Percentiles rank a stretch among this genome's conserved stretches.
phyloP scores from a whole-genome alignment of 345 rosid species.

The Heritiera fomes region DNA sequence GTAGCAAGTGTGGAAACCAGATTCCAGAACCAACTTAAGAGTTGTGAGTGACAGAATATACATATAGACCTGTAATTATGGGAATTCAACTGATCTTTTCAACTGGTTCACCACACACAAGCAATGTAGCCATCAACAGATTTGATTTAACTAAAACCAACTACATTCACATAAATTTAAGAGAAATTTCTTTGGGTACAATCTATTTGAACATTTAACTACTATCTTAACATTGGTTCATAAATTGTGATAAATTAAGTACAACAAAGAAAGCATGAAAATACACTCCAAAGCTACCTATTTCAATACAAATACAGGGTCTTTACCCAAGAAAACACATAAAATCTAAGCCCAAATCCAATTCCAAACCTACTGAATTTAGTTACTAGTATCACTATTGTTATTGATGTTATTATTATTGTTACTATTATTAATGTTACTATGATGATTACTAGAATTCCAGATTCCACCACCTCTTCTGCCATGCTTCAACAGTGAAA shows the following conservation, averaged over 20 bases:
- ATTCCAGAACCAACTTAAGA: neutral
- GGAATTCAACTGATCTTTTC: neutral
- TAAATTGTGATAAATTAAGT: constrained; percentile 20
- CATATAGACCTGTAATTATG: neutral
- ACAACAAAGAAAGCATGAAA: constrained; percentile 13
- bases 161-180: constrained; percentile 4
- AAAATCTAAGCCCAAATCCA: constrained; percentile 25
- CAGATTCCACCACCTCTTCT: constrained; percentile 36
- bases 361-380: constrained; percentile 21
- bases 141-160: constrained; percentile 3
- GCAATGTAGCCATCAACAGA: neutral
- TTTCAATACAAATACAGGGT: constrained; percentile 24
- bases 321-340: constrained; percentile 22
- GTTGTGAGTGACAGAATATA: neutral
- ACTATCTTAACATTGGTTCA: constrained; percentile 2
- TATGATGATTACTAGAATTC: constrained; percentile 45
- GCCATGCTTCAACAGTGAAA: constrained; percentile 60
- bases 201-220: constrained; percentile 14
- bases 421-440: constrained; percentile 31
- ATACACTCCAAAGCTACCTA: constrained; percentile 22
- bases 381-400: constrained; percentile 54
- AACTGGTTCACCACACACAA: neutral
- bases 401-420: constrained; percentile 29
- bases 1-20: neutral
- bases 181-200: constrained; percentile 15